Percentiles rank a stretch among this genome's conserved stretches.
Evolutionary conservation across 2,329 filamentous ascomycete species (phyloP).

Genomic region (Chaetomium globosum): DNA sequence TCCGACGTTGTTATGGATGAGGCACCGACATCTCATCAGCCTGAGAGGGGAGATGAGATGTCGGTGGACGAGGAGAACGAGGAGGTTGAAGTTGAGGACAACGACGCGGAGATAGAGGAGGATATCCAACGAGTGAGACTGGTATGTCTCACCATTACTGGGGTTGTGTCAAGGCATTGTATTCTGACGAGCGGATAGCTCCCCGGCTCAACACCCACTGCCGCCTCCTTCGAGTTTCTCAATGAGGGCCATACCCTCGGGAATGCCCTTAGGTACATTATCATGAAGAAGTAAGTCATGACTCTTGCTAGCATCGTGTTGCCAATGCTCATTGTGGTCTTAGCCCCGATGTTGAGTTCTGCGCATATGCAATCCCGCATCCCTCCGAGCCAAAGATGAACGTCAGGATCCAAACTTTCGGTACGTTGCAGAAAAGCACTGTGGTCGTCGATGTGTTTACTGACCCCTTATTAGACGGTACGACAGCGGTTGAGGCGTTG

Average conservation of each 20-base stretch:
- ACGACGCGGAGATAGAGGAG: slow-evolving; percentile 50
- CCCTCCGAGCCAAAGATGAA: slow-evolving; percentile 97
- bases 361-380: slow-evolving; percentile 96
- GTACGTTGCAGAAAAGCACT: slow-evolving; percentile 54
- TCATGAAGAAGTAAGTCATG: slow-evolving; percentile 89
- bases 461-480: slow-evolving; percentile 61
- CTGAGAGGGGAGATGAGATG: slow-evolving; percentile 40
- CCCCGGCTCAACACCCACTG: slow-evolving; percentile 80
- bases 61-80: slow-evolving; percentile 42
- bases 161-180: background rate
- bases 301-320: background rate
- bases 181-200: slow-evolving; percentile 57
- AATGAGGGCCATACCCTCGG: slow-evolving; percentile 94
- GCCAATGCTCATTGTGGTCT: slow-evolving; percentile 9
- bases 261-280: slow-evolving; percentile 89
- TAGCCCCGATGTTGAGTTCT: slow-evolving; percentile 95
- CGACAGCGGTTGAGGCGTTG: slow-evolving; percentile 79
- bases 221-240: slow-evolving; percentile 92
- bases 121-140: slow-evolving; percentile 63
- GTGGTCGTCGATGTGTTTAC: slow-evolving; percentile 20
- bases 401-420: slow-evolving; percentile 93
- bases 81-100: slow-evolving; percentile 44
- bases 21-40: slow-evolving; percentile 45
- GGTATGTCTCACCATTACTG: slow-evolving; percentile 46
- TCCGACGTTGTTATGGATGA: slow-evolving; percentile 50